phyloP scores from a whole-genome alignment of 2,329 filamentous ascomycete species.

The Arthrinium puccinioides region DNA sequence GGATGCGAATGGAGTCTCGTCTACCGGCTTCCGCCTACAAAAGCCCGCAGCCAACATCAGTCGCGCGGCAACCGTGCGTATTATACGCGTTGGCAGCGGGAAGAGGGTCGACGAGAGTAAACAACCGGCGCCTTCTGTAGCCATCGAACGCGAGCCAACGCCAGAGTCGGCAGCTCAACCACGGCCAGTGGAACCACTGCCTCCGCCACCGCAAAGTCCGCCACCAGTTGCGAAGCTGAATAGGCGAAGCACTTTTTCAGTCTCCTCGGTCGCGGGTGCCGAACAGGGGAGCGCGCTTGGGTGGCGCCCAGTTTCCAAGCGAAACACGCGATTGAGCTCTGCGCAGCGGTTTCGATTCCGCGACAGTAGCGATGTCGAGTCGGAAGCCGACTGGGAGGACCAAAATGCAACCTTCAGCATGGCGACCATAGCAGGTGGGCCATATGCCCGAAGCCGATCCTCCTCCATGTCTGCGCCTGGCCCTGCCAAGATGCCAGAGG shows the following conservation, averaged over 20 bases:
- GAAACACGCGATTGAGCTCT: constrained; percentile 8
- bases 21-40: constrained; percentile 18
- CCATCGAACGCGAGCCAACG: background rate
- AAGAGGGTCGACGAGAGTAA: constrained; percentile 9
- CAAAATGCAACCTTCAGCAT: no score
- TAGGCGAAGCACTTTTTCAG: no score
- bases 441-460: no score
- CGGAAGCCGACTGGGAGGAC: constrained; percentile 14
- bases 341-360: constrained; percentile 19
- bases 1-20: constrained; percentile 13
- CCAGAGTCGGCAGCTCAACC: constrained; percentile 2
- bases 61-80: constrained; percentile 19
- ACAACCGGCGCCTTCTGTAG: constrained; percentile 7
- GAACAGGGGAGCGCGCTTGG: background rate
- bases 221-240: no score
- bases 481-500: no score
- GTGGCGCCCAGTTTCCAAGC: constrained; percentile 4
- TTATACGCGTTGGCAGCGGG: constrained; percentile 20
- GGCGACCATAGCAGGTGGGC: no score
- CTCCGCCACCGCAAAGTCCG: background rate
- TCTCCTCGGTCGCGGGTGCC: no score
- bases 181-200: background rate
- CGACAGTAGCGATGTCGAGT: constrained; percentile 21
- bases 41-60: constrained; percentile 17
- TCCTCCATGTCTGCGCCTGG: no score